Conservation (phyloP, 2,329 filamentous ascomycete genomes). For the Xylariaceae sp. region DNA sequence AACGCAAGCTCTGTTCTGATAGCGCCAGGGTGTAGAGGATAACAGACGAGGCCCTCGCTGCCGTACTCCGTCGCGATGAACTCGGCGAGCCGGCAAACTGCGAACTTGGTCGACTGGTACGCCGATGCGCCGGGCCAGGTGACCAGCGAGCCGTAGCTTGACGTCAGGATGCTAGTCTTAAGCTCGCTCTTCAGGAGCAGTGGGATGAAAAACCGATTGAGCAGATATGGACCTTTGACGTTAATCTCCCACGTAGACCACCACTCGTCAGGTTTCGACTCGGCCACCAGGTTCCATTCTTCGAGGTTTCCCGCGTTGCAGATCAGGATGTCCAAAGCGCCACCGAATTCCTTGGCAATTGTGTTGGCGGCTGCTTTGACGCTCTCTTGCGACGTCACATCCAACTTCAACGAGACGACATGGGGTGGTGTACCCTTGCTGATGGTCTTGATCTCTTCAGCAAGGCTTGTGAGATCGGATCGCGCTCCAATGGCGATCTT, state of each 20-base stretch:
- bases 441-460: slow-evolving; percentile 45
- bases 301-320: slow-evolving; percentile 51
- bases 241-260: slow-evolving; percentile 41
- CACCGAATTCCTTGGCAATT: slow-evolving; percentile 34
- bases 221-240: slow-evolving; percentile 40
- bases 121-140: slow-evolving; percentile 45
- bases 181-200: slow-evolving; percentile 39
- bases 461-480: slow-evolving; percentile 51
- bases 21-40: slow-evolving; percentile 53
- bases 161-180: slow-evolving; percentile 51
- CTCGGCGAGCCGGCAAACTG: slow-evolving; percentile 52
- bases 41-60: slow-evolving; percentile 49
- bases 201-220: slow-evolving; percentile 37
- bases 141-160: slow-evolving; percentile 48
- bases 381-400: slow-evolving; percentile 44
- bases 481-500: slow-evolving; percentile 60
- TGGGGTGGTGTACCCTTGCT: slow-evolving; percentile 38
- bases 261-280: slow-evolving; percentile 34
- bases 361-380: slow-evolving; percentile 44
- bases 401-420: slow-evolving; percentile 43
- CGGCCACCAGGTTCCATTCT: slow-evolving; percentile 37
- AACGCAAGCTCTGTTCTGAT: slow-evolving; percentile 51
- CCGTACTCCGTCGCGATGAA: slow-evolving; percentile 52
- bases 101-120: slow-evolving; percentile 56
- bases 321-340: slow-evolving; percentile 47